A percentile compares a stretch with the other conserved stretches of the same genome.
These are phyloP conservation scores for Ramaria sp. DNA, from an alignment of 768 basidiomycete genomes.

Conservation along the genomic window DNA sequence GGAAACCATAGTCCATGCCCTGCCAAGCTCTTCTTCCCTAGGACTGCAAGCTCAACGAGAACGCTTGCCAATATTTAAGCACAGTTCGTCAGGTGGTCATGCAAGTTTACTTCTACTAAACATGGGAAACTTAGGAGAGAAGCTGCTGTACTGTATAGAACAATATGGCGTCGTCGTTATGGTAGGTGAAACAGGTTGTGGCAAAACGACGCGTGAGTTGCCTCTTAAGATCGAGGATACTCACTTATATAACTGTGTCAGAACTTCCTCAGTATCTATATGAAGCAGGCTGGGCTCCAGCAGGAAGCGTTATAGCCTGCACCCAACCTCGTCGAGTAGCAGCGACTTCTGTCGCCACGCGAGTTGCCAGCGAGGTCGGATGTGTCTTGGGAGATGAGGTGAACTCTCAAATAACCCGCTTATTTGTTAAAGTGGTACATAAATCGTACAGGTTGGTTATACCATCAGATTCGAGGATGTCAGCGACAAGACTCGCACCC, in stretches of 20 bases:
- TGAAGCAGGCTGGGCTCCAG: slow-evolving; percentile 85
- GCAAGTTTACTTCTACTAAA: not conserved
- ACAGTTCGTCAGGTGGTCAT: slow-evolving; percentile 37
- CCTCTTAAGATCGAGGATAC: not conserved
- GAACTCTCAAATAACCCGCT: not conserved
- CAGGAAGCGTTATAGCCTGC: slow-evolving; percentile 80
- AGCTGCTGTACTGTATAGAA: slow-evolving; percentile 77
- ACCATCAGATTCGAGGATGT: slow-evolving; percentile 96
- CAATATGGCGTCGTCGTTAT: slow-evolving; percentile 76
- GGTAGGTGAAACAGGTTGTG: slow-evolving; percentile 92
- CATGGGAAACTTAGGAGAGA: slow-evolving; percentile 41
- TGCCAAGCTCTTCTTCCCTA: slow-evolving; percentile 40
- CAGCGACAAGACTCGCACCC: slow-evolving; percentile 71
- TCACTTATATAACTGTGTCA: slow-evolving; percentile 22
- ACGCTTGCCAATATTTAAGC: slow-evolving; percentile 81
- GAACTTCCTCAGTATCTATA: slow-evolving; percentile 93
- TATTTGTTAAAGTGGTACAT: not conserved
- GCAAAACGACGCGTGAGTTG: slow-evolving; percentile 89
- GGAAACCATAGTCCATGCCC: slow-evolving; percentile 58
- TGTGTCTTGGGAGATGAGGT: slow-evolving; percentile 75
- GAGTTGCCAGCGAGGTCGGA: slow-evolving; percentile 91
- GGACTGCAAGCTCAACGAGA: slow-evolving; percentile 71
- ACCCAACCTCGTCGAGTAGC: slow-evolving; percentile 91
- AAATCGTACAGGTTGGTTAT: slow-evolving; percentile 71
- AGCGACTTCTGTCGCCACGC: slow-evolving; percentile 84